Conservation (phyloP, 2,329 filamentous ascomycete species). For the Kalaharituber pfeilii region DNA sequence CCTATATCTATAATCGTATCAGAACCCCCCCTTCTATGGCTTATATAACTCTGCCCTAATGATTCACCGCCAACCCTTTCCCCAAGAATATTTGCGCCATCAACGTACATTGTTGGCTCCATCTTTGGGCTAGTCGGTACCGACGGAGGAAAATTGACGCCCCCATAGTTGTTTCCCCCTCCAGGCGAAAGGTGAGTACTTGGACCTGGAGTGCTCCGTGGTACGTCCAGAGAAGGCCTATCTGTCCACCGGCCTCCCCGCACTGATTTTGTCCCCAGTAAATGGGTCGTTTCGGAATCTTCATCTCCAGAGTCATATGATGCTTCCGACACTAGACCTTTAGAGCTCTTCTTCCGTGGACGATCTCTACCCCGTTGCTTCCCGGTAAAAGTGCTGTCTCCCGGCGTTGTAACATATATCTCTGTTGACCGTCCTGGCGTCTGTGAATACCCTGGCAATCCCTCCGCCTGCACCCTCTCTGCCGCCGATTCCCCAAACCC, state of each 20-base stretch:
- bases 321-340: background rate
- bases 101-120: conserved; percentile 26
- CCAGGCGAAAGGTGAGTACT: background rate
- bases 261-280: background rate
- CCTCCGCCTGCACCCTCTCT: background rate
- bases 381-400: background rate
- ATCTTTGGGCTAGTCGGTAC: conserved; percentile 44
- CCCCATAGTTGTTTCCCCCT: conserved; percentile 26
- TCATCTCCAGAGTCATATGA: background rate
- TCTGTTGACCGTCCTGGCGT: background rate
- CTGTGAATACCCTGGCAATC: background rate
- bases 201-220: background rate
- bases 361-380: background rate
- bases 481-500: background rate
- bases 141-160: conserved; percentile 50
- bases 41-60: conserved; percentile 6
- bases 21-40: conserved; percentile 28
- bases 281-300: background rate
- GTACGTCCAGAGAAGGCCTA: background rate
- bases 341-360: background rate
- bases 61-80: conserved; percentile 4
- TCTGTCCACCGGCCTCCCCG: background rate
- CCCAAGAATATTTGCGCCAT: background rate
- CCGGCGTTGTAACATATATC: background rate
- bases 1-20: conserved; percentile 34